Conservation (phyloP, 306 rosid genomes). For the Biancaea sappan region DNA sequence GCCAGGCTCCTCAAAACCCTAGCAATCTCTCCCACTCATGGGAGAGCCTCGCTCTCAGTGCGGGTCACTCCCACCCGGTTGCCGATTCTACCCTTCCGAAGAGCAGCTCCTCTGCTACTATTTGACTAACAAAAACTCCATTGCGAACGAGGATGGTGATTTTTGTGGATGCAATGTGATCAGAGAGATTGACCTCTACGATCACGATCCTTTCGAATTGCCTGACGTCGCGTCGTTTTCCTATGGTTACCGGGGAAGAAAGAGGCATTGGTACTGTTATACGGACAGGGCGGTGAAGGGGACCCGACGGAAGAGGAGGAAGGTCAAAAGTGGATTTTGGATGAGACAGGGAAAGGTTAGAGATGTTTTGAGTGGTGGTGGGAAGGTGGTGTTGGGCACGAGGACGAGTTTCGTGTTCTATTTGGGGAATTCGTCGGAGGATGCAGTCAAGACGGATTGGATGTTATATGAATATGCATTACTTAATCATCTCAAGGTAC, state of each 20-base stretch:
- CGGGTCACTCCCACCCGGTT: constrained; percentile 54
- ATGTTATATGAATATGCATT: constrained; percentile 60
- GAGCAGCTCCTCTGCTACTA: constrained; percentile 57
- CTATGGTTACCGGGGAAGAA: constrained; percentile 51
- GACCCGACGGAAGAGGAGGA: constrained; percentile 35
- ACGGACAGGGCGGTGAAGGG: constrained; percentile 38
- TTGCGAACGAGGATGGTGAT: neutral
- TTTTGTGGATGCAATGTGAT: constrained; percentile 48
- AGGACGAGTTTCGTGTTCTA: constrained; percentile 62
- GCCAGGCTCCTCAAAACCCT: neutral
- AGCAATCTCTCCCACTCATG: neutral
- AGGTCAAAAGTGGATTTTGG: constrained; percentile 65
- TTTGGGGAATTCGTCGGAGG: constrained; percentile 42
- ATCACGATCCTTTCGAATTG: constrained; percentile 50
- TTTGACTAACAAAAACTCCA: constrained; percentile 47
- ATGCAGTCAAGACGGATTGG: constrained; percentile 49
- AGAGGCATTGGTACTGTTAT: constrained; percentile 65
- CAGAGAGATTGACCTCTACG: constrained; percentile 54
- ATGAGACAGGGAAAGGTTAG: constrained; percentile 48
- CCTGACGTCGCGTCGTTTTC: constrained; percentile 48
- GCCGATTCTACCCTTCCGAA: constrained; percentile 64
- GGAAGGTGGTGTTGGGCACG: constrained; percentile 50
- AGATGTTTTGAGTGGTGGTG: constrained; percentile 34
- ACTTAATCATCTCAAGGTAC: constrained; percentile 50
- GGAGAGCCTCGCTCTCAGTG: neutral